These are phyloP conservation scores for Ceratocystis harringtonii DNA, from an alignment of 2,329 filamentous ascomycete species.

Conservation along the genomic window DNA sequence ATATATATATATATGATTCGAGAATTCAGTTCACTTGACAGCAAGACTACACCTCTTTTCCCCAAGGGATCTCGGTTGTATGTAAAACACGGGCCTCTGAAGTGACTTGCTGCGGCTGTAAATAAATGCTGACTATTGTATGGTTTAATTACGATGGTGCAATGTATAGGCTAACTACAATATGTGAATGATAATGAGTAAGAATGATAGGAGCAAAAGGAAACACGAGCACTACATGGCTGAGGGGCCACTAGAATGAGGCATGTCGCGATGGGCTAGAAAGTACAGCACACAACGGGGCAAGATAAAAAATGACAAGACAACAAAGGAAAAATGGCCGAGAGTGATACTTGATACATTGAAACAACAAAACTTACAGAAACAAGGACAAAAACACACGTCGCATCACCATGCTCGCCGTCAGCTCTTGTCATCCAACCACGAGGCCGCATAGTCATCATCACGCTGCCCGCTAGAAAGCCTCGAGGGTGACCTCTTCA, in stretches of 20 bases:
- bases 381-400: not conserved
- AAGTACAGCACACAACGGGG: not conserved
- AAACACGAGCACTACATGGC: not conserved
- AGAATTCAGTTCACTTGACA: too few species aligned
- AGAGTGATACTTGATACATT: not conserved
- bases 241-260: too few species aligned
- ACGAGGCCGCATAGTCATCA: constrained; percentile 1
- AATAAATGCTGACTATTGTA: too few species aligned
- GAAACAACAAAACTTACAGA: constrained; percentile 5
- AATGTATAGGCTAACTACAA: not conserved
- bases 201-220: not conserved
- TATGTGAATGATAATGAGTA: not conserved
- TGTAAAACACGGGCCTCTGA: too few species aligned
- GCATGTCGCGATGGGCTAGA: not conserved
- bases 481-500: constrained; percentile 11
- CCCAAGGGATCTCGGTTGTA: too few species aligned
- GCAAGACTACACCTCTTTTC: too few species aligned
- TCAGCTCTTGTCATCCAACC: not conserved
- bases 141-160: too few species aligned
- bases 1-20: too few species aligned
- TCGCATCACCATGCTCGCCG: not conserved
- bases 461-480: constrained; percentile 12
- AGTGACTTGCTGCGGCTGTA: too few species aligned
- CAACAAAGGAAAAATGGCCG: not conserved
- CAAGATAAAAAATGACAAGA: not conserved